Base-by-base conservation (phyloP, 2,329 filamentous ascomycete species). In the Fusarium humuli region DNA sequence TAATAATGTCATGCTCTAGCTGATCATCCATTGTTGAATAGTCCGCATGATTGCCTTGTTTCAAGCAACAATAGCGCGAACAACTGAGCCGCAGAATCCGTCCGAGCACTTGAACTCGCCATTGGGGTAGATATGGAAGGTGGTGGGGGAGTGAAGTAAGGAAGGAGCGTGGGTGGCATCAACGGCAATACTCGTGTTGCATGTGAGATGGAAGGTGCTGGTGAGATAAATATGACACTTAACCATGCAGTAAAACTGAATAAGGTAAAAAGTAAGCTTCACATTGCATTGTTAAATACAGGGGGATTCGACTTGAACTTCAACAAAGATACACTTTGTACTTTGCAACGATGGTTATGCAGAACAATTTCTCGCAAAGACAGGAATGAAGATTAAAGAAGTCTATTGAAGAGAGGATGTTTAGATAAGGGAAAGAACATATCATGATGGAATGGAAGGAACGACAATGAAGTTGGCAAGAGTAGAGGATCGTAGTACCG, bases 81-180 rank as follows among this genome's bases (percentile, higher is more conserved):
- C 27, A 50, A 48, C 53, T 65, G 60, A 69, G 67, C 67, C 68
- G 68, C 55, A 53, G 37, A 54, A 34, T 46, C 44, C 55, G 59
- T 52, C 47, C 50, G 52, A 52, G 49, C 23, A 57, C 29, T 40
- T 57, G 27, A 54, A 34, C 44, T 65, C 29, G 30, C 18, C 63
- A 71, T 65, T 61, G 68, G 64, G 54, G 63, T 40, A 50, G 47
- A 60, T 32, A 52, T 18, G 20, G 56, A 30, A 52, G 59, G 48
- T 53, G 64, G 49, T 60, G 67, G 58, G 61, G 61, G 47, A 41
- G 45, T 56, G 53, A 44, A 47, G 18, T 37, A 5, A 30, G 30
- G 30, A 40, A 53, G 23, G 32, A 52, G 49, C 34, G 18, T 58
- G 37, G 52, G 57, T 67, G 32, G 57, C 30, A 70, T 57, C 42